Conservation (phyloP, 1,139 yeast genomes). For the Trichomonascaceae sp. region DNA sequence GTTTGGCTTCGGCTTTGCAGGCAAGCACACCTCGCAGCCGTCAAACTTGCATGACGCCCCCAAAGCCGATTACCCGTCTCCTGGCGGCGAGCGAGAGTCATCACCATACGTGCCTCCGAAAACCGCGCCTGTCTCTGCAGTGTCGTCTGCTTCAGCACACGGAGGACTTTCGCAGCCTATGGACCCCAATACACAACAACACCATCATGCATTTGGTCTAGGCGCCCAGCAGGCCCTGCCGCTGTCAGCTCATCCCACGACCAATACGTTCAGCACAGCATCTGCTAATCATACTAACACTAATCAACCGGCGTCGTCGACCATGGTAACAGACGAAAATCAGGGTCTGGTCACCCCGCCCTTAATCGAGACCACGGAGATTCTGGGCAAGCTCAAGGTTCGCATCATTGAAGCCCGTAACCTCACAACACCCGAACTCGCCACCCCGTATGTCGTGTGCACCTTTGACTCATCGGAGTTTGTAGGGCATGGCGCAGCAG, state of each 20-base stretch:
- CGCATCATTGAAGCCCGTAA: conserved; percentile 69
- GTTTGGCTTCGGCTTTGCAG: conserved; percentile 13
- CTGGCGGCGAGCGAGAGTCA: not conserved
- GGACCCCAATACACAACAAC: no score
- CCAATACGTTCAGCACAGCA: not conserved
- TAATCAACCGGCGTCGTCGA: not conserved
- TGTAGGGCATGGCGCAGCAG: conserved; percentile 50
- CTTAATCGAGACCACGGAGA: conserved; percentile 4
- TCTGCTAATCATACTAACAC: not conserved
- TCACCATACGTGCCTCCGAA: conserved; percentile 1
- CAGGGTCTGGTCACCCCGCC: not conserved
- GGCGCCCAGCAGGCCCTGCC: no score
- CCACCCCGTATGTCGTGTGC: conserved; percentile 85
- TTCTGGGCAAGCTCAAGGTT: conserved; percentile 60
- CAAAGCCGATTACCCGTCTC: not conserved
- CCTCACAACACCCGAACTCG: conserved; percentile 38
- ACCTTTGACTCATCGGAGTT: conserved; percentile 88
- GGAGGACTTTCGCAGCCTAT: not conserved
- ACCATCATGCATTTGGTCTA: no score
- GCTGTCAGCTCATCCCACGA: not conserved
- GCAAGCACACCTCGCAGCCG: not conserved
- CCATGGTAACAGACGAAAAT: not conserved
- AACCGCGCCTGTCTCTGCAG: conserved; percentile 2
- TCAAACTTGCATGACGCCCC: not conserved
- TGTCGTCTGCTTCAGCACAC: conserved; percentile 1